These are phyloP conservation scores for Haplosporangium sp. DNA, from an alignment of 371 early-diverging fungal genomes.

Conservation along the genomic window DNA sequence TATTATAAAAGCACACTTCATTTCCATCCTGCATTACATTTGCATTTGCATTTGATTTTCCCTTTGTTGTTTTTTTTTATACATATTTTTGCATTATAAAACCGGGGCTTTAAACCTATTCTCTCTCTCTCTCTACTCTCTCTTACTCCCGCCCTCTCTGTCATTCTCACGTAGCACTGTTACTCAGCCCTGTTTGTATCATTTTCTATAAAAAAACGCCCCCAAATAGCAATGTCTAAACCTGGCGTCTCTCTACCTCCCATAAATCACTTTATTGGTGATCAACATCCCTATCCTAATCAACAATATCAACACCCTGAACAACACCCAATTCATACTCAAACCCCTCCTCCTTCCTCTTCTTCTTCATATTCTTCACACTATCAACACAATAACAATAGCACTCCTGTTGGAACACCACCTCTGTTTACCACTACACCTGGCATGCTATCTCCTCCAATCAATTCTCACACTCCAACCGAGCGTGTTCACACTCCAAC, in stretches of 20 bases:
- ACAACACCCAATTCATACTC: background rate
- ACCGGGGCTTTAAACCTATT: background rate
- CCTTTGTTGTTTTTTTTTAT: background rate
- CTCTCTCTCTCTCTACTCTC: constrained; percentile 1
- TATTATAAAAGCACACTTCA: background rate
- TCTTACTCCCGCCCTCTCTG: too few species aligned
- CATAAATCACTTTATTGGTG: constrained; percentile 6
- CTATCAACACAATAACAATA: background rate
- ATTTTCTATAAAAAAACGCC: too few species aligned
- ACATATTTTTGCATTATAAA: background rate
- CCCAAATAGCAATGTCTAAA: background rate
- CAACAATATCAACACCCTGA: constrained; percentile 9
- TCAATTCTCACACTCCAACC: constrained; percentile 23
- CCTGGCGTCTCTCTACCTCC: constrained; percentile 10
- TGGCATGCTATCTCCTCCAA: constrained; percentile 31
- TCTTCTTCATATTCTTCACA: constrained; percentile 7
- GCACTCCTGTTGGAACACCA: constrained; percentile 21
- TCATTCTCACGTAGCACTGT: too few species aligned
- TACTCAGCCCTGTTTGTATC: too few species aligned
- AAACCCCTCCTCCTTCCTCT: constrained; percentile 15
- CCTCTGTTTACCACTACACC: constrained; percentile 31
- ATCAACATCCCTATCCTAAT: constrained; percentile 9
- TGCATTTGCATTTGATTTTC: background rate
- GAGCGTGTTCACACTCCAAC: constrained; percentile 27
- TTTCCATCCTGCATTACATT: background rate